Base-by-base conservation (phyloP, 1,139 yeast genomes). In the Blastobotrys proliferans region DNA sequence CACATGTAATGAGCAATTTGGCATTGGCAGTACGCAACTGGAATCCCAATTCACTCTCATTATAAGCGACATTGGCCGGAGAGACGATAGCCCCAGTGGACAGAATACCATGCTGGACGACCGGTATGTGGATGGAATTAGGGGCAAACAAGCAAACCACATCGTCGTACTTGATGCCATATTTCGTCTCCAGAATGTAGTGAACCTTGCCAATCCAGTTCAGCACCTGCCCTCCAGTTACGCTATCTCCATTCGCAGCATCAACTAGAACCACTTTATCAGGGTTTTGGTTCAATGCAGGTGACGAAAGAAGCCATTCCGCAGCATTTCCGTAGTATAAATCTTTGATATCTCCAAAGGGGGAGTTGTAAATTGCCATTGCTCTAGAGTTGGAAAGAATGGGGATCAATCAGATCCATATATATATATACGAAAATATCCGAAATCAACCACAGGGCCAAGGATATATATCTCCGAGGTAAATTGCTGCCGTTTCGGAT, bases 51-150 rank as follows among this genome's bases (percentile, higher is more conserved):
- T 67, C 72, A 19, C 52, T 55, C 16, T 62, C 54, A 13, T 51
- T 49, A 48, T 66, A 67, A 38, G 61, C 57, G 20, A 60, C 53
- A 43, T 64, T 66, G 1, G 67, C 68, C 2, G 70, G 70, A 4
- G 66, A 54, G 18, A 66, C 52, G 4, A 60, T 45, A 3, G 61
- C 70, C 8, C 68, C 70, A 9, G 57, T 52, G 20, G 58, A 47
- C n/a, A 64, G 50, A 14, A 60, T 52, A 1, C 62, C 66, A 35
- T 56, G 54, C 38, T 64, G 67, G 16, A 64, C 43, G 1, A 54
- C 44, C 2, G 64, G 58, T 18, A 56, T 52, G 45, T 52, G 55
- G 29, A 65, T 52, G 43, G 51, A 44, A 48, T 66, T 66, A 16
- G 54, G 48, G 16, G 60, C 50, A 39, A 62, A 62, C 14, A 64